Base-by-base conservation (phyloP, 352 stramenopile species). In the Globisporangium nodosum region DNA sequence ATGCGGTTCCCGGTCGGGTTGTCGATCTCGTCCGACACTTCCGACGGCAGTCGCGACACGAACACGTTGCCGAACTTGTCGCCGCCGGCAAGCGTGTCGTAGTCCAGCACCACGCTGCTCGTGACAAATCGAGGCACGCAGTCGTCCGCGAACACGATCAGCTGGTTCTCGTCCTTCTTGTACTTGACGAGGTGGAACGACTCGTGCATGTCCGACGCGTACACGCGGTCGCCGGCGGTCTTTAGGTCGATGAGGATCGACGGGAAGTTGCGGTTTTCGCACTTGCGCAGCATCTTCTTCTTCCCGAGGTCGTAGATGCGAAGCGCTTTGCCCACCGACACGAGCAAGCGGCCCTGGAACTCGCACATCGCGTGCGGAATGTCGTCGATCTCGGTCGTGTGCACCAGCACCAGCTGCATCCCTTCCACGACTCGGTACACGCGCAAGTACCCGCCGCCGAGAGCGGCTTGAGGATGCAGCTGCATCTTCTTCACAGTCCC, bases 1-100 rank as follows among this genome's bases (percentile, higher is more conserved):
- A 98, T 97, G 53, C 94, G 88, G 58, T 98, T 97, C 9, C 97
- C 97, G 1, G 94, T 96, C 13, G 96, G 84, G 61, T 98, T 98
- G 59, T 98, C 90, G n/a, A 97, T 90, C 61, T 98, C 92, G 55
- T 97, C 96, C n/a, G 97, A 96, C 1, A 95, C 85, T 58, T 96
- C 85, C 0, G 83, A 86, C 49, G 96, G 96, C 47, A 99, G 63
- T 12, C 97, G 84, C 42, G 98, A 75, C 16, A 99, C 84, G 58
- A 98, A 99, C 12, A 99, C 75, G 73, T 99, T 99, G 39, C 97
- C 97, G 73, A 99, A 99, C 69, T 99, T 99, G 78, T 99, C 97
- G 1, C 85, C 96, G 51, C 97, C 97, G 8, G 96, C 97, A 37
- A 99, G 86, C 21, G 97, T 99, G 64, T 99, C 97, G 66, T 98